Conservation (phyloP, 208 protist species). For the Trypanosoma platydactyli region DNA sequence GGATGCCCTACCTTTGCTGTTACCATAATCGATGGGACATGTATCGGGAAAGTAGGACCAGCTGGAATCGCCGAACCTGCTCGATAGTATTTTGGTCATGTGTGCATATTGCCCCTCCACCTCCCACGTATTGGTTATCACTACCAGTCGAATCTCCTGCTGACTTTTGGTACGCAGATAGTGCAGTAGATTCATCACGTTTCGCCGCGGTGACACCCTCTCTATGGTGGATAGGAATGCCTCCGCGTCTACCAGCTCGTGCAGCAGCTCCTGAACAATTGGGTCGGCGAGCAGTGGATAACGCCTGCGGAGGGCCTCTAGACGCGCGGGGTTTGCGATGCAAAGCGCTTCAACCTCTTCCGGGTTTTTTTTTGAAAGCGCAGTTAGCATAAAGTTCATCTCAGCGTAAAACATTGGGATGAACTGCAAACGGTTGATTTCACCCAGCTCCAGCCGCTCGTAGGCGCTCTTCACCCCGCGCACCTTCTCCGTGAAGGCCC, state of each 20-base stretch:
- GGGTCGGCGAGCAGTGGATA: constrained; percentile 64
- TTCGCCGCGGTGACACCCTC: constrained; percentile 73
- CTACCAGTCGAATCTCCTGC: constrained; percentile 74
- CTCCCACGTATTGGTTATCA: constrained; percentile 79
- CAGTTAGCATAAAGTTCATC: constrained; percentile 61
- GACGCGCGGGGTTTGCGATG: constrained; percentile 57
- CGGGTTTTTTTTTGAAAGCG: constrained; percentile 52
- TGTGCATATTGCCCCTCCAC: constrained; percentile 74
- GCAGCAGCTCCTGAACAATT: constrained; percentile 63
- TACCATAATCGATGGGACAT: constrained; percentile 65
- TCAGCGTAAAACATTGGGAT: constrained; percentile 49
- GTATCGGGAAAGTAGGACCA: constrained; percentile 46
- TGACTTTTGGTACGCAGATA: constrained; percentile 75
- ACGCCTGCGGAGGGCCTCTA: constrained; percentile 48
- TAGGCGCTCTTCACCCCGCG: constrained; percentile 50
- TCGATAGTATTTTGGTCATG: constrained; percentile 48
- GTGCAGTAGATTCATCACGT: constrained; percentile 79
- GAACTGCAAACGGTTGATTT: constrained; percentile 73
- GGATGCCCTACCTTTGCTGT: constrained; percentile 27
- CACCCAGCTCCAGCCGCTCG: constrained; percentile 69
- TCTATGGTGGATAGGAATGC: constrained; percentile 74
- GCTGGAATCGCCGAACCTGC: constrained; percentile 37
- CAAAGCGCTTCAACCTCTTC: constrained; percentile 63
- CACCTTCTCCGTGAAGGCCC: constrained; percentile 59
- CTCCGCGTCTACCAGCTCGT: constrained; percentile 65